phyloP scores from a whole-genome alignment of 305 asterid species.

The Solanum chacoense region DNA sequence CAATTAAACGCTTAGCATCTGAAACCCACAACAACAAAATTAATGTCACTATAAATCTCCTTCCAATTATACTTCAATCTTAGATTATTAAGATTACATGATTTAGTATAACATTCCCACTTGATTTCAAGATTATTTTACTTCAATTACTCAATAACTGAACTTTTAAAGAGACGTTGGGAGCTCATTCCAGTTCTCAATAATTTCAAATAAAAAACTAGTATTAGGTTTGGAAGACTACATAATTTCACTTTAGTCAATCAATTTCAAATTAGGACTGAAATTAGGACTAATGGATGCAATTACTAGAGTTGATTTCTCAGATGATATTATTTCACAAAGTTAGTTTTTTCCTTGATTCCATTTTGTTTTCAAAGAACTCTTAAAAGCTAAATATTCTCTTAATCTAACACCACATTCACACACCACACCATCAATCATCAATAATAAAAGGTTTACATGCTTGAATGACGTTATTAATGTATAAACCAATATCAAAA shows the following conservation, averaged over 20 bases:
- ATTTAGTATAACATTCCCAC: not conserved
- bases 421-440: too few relatives aligned
- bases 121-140: not conserved
- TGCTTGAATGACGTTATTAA: too few relatives aligned
- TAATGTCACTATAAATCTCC: too few relatives aligned
- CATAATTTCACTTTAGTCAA: not conserved
- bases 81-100: not conserved
- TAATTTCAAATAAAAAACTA: not conserved
- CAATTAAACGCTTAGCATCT: slow-evolving; percentile 19
- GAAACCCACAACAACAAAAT: not conserved
- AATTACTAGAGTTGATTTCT: too few relatives aligned
- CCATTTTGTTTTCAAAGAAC: too few relatives aligned
- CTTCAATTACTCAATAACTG: not conserved
- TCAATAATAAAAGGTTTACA: too few relatives aligned
- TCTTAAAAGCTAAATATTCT: too few relatives aligned
- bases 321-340: too few relatives aligned
- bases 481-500: too few relatives aligned
- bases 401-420: too few relatives aligned
- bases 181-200: not conserved
- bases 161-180: not conserved
- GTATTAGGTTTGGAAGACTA: not conserved
- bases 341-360: too few relatives aligned
- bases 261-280: not conserved
- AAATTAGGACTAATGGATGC: too few relatives aligned
- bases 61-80: not conserved